These are phyloP conservation scores for Gnomoniopsis smithogilvyi DNA, from an alignment of 2,329 filamentous ascomycete species.

Conservation along the genomic window DNA sequence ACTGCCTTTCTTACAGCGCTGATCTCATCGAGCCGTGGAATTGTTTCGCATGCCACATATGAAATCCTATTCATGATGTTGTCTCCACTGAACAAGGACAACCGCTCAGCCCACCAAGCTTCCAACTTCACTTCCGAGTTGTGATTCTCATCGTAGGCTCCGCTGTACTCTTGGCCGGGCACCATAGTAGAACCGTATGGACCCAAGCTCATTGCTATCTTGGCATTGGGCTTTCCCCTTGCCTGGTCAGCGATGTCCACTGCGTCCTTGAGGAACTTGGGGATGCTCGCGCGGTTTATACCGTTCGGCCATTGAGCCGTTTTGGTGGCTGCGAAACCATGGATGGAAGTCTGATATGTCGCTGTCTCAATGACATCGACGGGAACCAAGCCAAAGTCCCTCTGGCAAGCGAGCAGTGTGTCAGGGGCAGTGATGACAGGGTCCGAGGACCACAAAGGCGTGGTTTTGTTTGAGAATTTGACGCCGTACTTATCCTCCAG, in stretches of 20 bases:
- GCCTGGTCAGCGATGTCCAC: slow-evolving; percentile 40
- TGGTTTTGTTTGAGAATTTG: slow-evolving; percentile 46
- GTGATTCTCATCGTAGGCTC: slow-evolving; percentile 52
- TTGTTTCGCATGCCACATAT: slow-evolving; percentile 63
- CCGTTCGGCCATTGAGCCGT: slow-evolving; percentile 40
- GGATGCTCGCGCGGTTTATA: slow-evolving; percentile 36
- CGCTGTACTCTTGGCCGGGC: slow-evolving; percentile 64
- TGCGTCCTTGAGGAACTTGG: slow-evolving; percentile 40
- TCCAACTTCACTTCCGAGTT: slow-evolving; percentile 40
- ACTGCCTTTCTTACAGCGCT: slow-evolving; percentile 49
- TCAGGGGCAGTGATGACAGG: slow-evolving; percentile 53
- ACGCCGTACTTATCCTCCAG: slow-evolving; percentile 56
- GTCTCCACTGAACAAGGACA: slow-evolving; percentile 47
- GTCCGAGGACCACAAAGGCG: slow-evolving; percentile 67
- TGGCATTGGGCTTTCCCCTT: slow-evolving; percentile 22
- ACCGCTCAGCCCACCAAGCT: slow-evolving; percentile 55
- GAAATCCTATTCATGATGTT: slow-evolving; percentile 39
- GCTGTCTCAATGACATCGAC: slow-evolving; percentile 64
- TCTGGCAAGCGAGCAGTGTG: slow-evolving; percentile 53
- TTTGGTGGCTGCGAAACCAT: slow-evolving; percentile 52
- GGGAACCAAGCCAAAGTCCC: slow-evolving; percentile 52
- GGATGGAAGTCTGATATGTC: slow-evolving; percentile 62
- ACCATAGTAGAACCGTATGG: slow-evolving; percentile 67
- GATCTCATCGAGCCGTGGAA: slow-evolving; percentile 62
- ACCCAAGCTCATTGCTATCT: slow-evolving; percentile 58